Percentiles rank a stretch among this genome's conserved stretches.
phyloP scores from a whole-genome alignment of 2,329 filamentous ascomycete genomes.

The Eutypa lata region DNA sequence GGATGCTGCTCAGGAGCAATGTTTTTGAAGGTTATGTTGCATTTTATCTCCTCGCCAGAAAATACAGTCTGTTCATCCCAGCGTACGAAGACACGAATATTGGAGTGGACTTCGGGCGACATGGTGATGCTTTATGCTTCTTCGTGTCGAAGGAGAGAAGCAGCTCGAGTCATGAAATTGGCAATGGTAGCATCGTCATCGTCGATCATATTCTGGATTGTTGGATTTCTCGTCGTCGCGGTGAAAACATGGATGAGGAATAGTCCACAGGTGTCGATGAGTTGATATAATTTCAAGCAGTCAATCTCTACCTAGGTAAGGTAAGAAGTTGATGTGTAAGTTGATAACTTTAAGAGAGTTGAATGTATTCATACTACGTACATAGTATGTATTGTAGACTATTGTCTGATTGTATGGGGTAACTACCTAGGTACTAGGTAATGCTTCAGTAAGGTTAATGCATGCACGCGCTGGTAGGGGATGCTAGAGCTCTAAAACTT shows the following conservation, averaged over 20 bases:
- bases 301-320: too few species aligned
- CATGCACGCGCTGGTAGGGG: too few species aligned
- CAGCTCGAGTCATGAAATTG: neutral
- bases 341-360: too few species aligned
- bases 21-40: slow-evolving; percentile 95
- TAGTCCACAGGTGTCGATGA: too few species aligned
- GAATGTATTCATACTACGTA: too few species aligned
- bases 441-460: too few species aligned
- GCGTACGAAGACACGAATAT: slow-evolving; percentile 92
- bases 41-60: slow-evolving; percentile 92
- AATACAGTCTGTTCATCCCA: slow-evolving; percentile 96
- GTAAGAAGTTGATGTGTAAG: too few species aligned
- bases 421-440: too few species aligned
- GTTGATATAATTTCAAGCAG: too few species aligned
- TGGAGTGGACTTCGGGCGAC: slow-evolving; percentile 48
- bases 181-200: neutral
- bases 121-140: slow-evolving; percentile 40
- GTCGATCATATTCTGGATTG: neutral
- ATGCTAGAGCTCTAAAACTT: too few species aligned
- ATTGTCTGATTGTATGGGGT: too few species aligned
- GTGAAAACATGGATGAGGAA: neutral
- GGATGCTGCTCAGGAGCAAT: slow-evolving; percentile 49
- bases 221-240: neutral
- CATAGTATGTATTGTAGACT: too few species aligned
- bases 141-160: slow-evolving; percentile 29